Evolutionary conservation across 257 asterid genomes (phyloP).

Genomic region (Plantago major): DNA sequence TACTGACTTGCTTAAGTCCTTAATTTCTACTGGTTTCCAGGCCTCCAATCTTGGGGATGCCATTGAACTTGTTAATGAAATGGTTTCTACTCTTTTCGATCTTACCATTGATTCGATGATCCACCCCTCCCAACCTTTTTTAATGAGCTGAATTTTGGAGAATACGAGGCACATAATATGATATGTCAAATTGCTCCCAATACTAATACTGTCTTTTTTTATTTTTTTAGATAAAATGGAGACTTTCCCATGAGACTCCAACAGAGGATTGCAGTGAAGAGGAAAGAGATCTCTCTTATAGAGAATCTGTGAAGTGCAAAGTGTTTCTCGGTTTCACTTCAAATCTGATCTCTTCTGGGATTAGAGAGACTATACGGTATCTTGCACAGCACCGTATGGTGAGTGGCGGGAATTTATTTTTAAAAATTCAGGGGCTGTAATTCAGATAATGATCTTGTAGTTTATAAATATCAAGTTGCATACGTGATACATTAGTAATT

Average conservation of each 20-base stretch:
- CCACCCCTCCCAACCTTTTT: too few species aligned
- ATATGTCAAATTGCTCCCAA: background rate
- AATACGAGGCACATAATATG: background rate
- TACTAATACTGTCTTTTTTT: conserved; percentile 19
- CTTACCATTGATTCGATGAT: too few species aligned
- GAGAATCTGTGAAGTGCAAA: conserved; percentile 74
- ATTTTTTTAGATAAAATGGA: conserved; percentile 72
- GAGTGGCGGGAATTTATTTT: conserved; percentile 30
- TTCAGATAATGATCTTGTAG: too few species aligned
- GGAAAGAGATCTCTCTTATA: conserved; percentile 49
- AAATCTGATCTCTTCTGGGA: conserved; percentile 85
- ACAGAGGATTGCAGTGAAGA: conserved; percentile 63
- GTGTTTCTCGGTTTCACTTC: conserved; percentile 91
- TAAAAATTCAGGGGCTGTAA: conserved; percentile 1
- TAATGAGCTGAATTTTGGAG: too few species aligned
- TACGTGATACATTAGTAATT: too few species aligned
- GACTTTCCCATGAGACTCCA: conserved; percentile 74
- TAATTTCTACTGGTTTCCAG: conserved; percentile 83
- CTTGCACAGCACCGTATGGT: conserved; percentile 85
- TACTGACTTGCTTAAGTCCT: conserved; percentile 57
- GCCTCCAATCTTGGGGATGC: conserved; percentile 98
- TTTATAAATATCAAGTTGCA: too few species aligned
- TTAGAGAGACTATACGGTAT: conserved; percentile 73
- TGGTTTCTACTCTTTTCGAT: background rate
- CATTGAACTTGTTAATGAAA: conserved; percentile 45